Percentiles rank a stretch among this genome's conserved stretches.
Conservation (phyloP, 164 flowering plant species). For the Vitis riparia region DNA sequence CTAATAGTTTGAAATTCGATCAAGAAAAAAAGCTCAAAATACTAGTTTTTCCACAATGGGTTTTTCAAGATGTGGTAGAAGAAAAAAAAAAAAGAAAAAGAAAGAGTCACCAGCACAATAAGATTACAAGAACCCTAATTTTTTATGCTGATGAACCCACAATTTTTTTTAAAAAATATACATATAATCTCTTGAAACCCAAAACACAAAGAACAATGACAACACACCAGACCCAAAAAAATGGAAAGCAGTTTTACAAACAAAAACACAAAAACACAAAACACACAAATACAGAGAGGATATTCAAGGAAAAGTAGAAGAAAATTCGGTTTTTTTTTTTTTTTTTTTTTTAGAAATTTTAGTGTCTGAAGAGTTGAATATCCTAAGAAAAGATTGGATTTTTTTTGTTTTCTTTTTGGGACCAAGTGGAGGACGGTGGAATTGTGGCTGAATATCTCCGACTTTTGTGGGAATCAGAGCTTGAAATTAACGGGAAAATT, state of each 20-base stretch:
- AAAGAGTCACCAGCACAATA: too few species aligned
- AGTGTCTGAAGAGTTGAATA: background rate
- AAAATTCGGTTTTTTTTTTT: background rate
- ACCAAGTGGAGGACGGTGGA: background rate
- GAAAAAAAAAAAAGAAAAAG: background rate
- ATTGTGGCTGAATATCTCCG: background rate
- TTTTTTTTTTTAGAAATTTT: background rate
- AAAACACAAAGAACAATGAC: background rate
- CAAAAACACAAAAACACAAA: background rate
- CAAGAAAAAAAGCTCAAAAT: background rate
- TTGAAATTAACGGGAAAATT: background rate
- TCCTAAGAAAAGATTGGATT: background rate
- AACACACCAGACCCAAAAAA: slow-evolving; percentile 3
- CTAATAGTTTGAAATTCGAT: slow-evolving; percentile 2
- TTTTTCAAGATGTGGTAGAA: background rate
- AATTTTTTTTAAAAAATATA: background rate
- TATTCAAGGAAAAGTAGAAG: background rate
- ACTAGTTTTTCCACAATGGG: slow-evolving; percentile 1
- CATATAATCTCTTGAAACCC: background rate
- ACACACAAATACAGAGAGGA: background rate
- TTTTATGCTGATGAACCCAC: background rate
- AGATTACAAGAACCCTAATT: background rate
- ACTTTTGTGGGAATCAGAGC: background rate
- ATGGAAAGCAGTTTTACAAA: background rate
- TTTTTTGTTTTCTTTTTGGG: background rate